Conservation (phyloP, 2,329 filamentous ascomycete genomes). For the Metarhizium guizhouense region DNA sequence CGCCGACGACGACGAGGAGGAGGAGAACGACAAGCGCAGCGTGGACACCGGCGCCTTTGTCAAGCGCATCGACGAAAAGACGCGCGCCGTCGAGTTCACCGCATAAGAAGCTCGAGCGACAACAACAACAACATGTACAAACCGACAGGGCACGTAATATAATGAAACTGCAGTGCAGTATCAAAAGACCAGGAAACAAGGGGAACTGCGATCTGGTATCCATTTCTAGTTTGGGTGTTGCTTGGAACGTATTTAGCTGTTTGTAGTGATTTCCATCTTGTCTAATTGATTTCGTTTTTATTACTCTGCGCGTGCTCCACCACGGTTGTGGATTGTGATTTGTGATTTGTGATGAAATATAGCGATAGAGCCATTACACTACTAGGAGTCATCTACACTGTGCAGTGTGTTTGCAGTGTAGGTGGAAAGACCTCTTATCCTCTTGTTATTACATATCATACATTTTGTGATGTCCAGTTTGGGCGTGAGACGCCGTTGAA, state of each 20-base stretch:
- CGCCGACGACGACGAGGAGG: background rate
- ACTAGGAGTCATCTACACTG: too few relatives aligned
- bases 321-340: too few relatives aligned
- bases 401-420: too few relatives aligned
- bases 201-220: background rate
- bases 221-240: background rate
- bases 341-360: too few relatives aligned
- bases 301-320: too few relatives aligned
- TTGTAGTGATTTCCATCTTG: background rate
- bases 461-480: accelerated
- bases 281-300: background rate
- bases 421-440: too few relatives aligned
- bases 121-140: background rate
- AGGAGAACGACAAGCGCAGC: constrained; percentile 2
- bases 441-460: too few relatives aligned
- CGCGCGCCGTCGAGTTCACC: constrained; percentile 9
- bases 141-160: background rate
- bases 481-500: too few relatives aligned
- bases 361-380: too few relatives aligned
- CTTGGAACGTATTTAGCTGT: background rate
- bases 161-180: background rate
- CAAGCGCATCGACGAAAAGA: constrained; percentile 5
- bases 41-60: constrained; percentile 3
- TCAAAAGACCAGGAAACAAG: background rate
- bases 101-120: constrained; percentile 5